Conservation (phyloP, 1,139 yeast species). For the Candida smagusa region DNA sequence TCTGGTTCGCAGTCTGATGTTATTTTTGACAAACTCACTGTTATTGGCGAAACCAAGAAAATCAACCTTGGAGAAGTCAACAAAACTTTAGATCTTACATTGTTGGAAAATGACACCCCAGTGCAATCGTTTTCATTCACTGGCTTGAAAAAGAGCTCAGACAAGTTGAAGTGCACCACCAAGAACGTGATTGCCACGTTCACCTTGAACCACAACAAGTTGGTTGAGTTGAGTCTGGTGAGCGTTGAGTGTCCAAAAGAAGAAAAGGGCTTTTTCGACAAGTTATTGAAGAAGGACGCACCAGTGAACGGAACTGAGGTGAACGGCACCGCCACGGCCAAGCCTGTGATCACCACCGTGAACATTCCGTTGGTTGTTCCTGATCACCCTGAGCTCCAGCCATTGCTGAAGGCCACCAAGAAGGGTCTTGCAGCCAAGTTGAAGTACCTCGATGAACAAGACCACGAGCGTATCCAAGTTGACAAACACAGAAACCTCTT, state of each 20-base stretch:
- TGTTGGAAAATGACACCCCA: constrained; percentile 55
- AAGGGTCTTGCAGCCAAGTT: constrained; percentile 26
- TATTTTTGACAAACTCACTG: constrained; percentile 44
- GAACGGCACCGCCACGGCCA: constrained; percentile 16
- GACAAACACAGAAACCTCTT: constrained; percentile 52
- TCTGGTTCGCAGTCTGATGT: constrained; percentile 22
- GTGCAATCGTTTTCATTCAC: constrained; percentile 36
- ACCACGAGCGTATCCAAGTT: constrained; percentile 42
- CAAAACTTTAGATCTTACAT: constrained; percentile 36
- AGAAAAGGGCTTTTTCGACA: constrained; percentile 25
- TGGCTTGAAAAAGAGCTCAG: constrained; percentile 32
- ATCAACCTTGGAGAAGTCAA: constrained; percentile 32
- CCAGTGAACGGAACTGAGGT: constrained; percentile 9
- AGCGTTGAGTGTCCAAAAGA: constrained; percentile 38
- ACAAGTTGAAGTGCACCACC: constrained; percentile 40
- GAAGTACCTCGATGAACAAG: constrained; percentile 38
- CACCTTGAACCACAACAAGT: constrained; percentile 45
- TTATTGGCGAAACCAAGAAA: constrained; percentile 23
- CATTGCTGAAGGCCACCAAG: constrained; percentile 42
- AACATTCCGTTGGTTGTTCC: constrained; percentile 26
- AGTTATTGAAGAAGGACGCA: constrained; percentile 21
- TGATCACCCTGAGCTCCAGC: constrained; percentile 39
- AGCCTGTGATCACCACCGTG: constrained; percentile 11
- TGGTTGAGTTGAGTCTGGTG: constrained; percentile 43
- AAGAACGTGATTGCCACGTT: constrained; percentile 41